A percentile compares a stretch with the other conserved stretches of the same genome.
Conservation (phyloP, 2,329 filamentous ascomycete species). For the Amylocarpus encephaloides region DNA sequence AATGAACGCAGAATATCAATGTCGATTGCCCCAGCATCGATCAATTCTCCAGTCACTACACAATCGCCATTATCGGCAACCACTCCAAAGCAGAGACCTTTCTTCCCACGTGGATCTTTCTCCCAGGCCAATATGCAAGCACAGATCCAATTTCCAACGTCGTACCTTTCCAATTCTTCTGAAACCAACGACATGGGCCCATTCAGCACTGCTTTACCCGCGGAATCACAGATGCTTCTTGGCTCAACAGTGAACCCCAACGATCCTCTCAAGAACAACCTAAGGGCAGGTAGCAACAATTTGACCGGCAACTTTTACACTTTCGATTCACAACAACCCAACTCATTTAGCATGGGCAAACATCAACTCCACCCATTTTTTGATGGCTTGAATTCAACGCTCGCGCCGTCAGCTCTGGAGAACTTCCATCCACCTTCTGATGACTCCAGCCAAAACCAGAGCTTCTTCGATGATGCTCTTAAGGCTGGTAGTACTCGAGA, state of each 20-base stretch:
- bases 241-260: constrained; percentile 39
- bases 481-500: constrained; percentile 2
- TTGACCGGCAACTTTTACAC: constrained; percentile 22
- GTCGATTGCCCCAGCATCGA: constrained; percentile 26
- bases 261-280: constrained; percentile 38
- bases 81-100: constrained; percentile 13
- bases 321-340: constrained; percentile 9
- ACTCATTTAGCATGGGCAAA: constrained; percentile 9
- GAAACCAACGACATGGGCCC: constrained; percentile 27
- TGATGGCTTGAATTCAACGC: constrained; percentile 19
- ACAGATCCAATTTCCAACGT: constrained; percentile 7
- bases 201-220: constrained; percentile 43
- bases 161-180: constrained; percentile 1
- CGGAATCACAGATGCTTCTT: constrained; percentile 47
- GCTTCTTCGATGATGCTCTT: constrained; percentile 16
- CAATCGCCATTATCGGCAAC: constrained; percentile 4
- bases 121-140: constrained; percentile 9
- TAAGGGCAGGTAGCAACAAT: constrained; percentile 36
- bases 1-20: constrained; percentile 37
- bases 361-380: constrained; percentile 11
- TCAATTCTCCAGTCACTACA: constrained; percentile 7
- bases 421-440: not conserved
- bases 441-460: not conserved
- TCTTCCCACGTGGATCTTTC: constrained; percentile 21
- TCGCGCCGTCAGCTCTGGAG: constrained; percentile 12